Evolutionary conservation across 352 stramenopile genomes (phyloP).

Genomic region (Phytophthora syringae): DNA sequence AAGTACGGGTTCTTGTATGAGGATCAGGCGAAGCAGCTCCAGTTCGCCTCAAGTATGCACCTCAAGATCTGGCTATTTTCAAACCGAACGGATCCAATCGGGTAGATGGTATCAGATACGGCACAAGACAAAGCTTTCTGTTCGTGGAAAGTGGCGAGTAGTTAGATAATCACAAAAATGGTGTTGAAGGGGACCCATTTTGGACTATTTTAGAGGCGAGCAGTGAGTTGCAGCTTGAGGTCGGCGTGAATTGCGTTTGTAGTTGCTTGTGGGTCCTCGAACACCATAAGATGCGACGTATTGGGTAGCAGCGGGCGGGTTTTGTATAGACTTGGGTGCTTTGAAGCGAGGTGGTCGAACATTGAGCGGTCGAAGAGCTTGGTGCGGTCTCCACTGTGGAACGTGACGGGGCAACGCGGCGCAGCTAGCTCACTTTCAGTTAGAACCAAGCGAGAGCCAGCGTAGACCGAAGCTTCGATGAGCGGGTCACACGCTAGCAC

Average conservation of each 20-base stretch:
- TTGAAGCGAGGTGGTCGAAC: conserved; percentile 15
- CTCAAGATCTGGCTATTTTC: too few species aligned
- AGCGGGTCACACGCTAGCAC: conserved; percentile 45
- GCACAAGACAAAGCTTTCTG: too few species aligned
- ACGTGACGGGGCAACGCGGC: conserved; percentile 19
- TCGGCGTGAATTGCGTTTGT: conserved; percentile 34
- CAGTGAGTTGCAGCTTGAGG: conserved; percentile 18
- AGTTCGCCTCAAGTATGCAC: too few species aligned
- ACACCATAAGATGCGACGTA: conserved; percentile 50
- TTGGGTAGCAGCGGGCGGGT: conserved; percentile 28
- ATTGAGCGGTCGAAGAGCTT: conserved; percentile 29
- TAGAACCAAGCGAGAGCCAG: conserved; percentile 22
- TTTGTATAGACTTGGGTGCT: conserved; percentile 36
- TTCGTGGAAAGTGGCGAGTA: too few species aligned
- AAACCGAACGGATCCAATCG: too few species aligned
- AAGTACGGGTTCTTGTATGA: too few species aligned
- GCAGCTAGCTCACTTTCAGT: conserved; percentile 36
- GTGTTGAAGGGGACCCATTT: too few species aligned
- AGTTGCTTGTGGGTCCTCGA: conserved; percentile 48
- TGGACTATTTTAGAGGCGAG: conserved; percentile 10
- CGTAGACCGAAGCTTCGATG: conserved; percentile 50
- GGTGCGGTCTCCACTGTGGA: conserved; percentile 40
- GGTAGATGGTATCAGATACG: too few species aligned
- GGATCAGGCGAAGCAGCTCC: too few species aligned
- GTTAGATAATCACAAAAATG: too few species aligned